Evolutionary conservation across 768 basidiomycete genomes (phyloP).

Genomic region (Xerocomus spinulosus): DNA sequence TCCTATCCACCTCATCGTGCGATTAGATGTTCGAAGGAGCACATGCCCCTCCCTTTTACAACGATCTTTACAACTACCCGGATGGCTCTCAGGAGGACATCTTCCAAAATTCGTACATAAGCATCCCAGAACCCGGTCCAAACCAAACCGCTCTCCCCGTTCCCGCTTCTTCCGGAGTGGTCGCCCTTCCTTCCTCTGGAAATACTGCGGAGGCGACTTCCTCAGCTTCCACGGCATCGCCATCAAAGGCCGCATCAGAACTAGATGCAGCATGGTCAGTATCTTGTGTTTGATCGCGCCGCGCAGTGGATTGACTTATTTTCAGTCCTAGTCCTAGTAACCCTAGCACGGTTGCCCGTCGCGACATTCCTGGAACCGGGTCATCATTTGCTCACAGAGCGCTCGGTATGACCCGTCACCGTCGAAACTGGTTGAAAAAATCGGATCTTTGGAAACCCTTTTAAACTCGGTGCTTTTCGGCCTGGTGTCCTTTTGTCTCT

Average conservation of each 20-base stretch:
- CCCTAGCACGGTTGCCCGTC: conserved; percentile 7
- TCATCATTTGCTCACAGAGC: conserved; percentile 5
- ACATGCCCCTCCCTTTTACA: conserved; percentile 62
- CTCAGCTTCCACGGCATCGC: not conserved
- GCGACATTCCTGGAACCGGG: not conserved
- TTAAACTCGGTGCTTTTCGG: not conserved
- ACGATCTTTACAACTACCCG: conserved; percentile 61
- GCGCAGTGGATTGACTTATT: too few relatives aligned
- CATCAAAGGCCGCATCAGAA: too few relatives aligned
- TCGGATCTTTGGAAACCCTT: conserved; percentile 14
- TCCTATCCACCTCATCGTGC: not conserved
- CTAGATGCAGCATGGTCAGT: conserved; percentile 13
- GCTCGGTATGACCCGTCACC: conserved; percentile 8
- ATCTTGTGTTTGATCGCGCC: too few relatives aligned
- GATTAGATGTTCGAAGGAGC: conserved; percentile 61
- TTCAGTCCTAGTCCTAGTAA: conserved; percentile 1
- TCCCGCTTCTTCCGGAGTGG: not conserved
- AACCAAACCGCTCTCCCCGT: conserved; percentile 25
- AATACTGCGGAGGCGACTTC: not conserved
- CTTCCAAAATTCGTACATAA: conserved; percentile 54
- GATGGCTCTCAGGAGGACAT: conserved; percentile 75
- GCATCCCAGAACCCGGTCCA: conserved; percentile 43
- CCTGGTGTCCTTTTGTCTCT: not conserved
- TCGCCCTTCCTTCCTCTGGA: not conserved
- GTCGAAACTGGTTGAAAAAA: conserved; percentile 5